Base-by-base conservation (phyloP, 2,329 filamentous ascomycete species). In the Ophiocordyceps camponoti-saundersi region DNA sequence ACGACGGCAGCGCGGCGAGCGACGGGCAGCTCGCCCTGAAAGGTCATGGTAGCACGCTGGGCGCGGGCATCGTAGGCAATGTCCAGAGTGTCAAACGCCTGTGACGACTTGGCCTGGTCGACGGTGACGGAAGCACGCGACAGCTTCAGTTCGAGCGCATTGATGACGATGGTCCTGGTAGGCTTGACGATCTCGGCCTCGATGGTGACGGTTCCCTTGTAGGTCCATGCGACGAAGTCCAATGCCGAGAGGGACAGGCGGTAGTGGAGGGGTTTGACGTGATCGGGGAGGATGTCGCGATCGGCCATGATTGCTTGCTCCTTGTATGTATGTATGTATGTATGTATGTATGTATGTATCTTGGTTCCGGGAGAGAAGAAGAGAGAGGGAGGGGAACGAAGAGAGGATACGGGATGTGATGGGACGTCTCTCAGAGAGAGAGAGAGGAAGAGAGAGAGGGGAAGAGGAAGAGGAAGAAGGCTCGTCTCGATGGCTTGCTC, bases 211-310 rank as follows among this genome's bases (percentile, higher is more conserved):
- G 73, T 79, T 53, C 92, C 92, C 67, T 90, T 79, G 69, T 90
- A 98, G 50, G 75, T 79, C 80, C 77, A 80, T 47, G 66, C 64
- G 49, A 67, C 66, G 54, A 90, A 95, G 49, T 95, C 81, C 52
- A 98, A 69, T 56, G 92, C 82, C 59, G 73, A 79, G 55, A 98
- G 75, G 48, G 82, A 86, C 53, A 98, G 72, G 57, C 77, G 71
- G 67, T 98, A 98, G 68, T 96, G 87, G 51, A 72, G 69, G 2
- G 92, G 88, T 68, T 87, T 90, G 60, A 90, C 79, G 54, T 64
- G 65, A 56, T 70, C 68, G 44, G 78, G 77, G 51, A 82, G 72
- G 53, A 78, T 70, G 50, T 82, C 77, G 60, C 78, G 70, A 62
- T 80, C 77, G 46, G 68, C 63, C 70, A 78, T 78, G 45, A 58